A percentile compares a stretch with the other conserved stretches of the same genome.
Conservation (phyloP, 805 yeast genomes). For the Sugiyamaella boreocaroliniensis region DNA sequence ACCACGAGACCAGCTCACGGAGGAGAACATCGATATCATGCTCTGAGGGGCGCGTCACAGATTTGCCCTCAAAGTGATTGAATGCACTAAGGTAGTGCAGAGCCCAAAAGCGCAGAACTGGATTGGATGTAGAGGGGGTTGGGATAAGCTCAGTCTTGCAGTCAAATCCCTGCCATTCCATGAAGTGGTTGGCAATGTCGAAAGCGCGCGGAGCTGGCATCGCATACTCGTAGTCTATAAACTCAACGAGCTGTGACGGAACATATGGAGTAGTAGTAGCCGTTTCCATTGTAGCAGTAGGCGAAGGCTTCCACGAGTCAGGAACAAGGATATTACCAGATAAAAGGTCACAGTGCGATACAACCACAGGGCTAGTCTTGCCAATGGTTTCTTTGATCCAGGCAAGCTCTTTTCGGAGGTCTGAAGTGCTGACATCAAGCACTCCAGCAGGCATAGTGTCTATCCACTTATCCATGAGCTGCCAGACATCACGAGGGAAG, state of each 20-base stretch:
- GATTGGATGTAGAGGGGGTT: slow-evolving; percentile 38
- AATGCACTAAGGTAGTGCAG: slow-evolving; percentile 43
- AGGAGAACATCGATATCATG: slow-evolving; percentile 40
- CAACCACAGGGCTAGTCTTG: slow-evolving; percentile 36
- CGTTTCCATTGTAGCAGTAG: neutral
- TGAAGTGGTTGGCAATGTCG: slow-evolving; percentile 88
- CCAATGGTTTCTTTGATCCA: slow-evolving; percentile 46
- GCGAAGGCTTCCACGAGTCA: slow-evolving; percentile 26
- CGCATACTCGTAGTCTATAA: slow-evolving; percentile 95
- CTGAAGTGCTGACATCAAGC: slow-evolving; percentile 32
- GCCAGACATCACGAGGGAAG: slow-evolving; percentile 45
- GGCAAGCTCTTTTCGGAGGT: slow-evolving; percentile 43
- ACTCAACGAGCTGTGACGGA: slow-evolving; percentile 15
- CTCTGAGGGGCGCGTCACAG: slow-evolving; percentile 13
- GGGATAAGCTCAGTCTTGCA: slow-evolving; percentile 60
- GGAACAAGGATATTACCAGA: slow-evolving; percentile 70
- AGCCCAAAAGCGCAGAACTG: slow-evolving; percentile 51
- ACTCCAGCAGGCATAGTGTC: slow-evolving; percentile 47
- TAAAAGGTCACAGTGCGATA: slow-evolving; percentile 64
- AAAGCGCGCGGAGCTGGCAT: slow-evolving; percentile 86
- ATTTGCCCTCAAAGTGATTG: slow-evolving; percentile 10
- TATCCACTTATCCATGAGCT: slow-evolving; percentile 56
- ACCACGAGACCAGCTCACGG: slow-evolving; percentile 51
- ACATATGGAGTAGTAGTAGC: neutral
- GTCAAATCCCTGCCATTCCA: slow-evolving; percentile 90